Conservation (phyloP, 2,329 filamentous ascomycete genomes). For the Colletotrichum cordylinicola region DNA sequence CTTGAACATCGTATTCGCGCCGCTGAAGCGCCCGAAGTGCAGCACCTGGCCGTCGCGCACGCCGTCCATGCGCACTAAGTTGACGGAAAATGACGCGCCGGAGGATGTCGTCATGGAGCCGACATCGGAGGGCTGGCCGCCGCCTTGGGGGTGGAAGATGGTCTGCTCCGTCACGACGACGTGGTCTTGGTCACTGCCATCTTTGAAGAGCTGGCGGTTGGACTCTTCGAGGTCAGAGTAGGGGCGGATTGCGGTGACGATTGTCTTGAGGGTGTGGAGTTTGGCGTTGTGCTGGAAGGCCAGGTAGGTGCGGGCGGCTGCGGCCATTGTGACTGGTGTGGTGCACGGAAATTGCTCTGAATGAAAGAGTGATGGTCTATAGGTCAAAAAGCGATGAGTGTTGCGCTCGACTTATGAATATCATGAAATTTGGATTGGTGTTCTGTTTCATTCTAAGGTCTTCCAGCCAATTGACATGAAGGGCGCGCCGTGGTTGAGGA, state of each 20-base stretch:
- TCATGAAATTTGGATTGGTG: neutral
- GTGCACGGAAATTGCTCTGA: neutral
- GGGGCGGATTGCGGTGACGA: constrained; percentile 51
- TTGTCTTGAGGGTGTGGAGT: constrained; percentile 47
- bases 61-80: constrained; percentile 60
- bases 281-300: constrained; percentile 50
- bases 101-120: constrained; percentile 55
- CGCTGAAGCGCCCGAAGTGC: constrained; percentile 67
- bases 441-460: neutral
- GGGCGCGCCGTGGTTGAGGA: neutral
- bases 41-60: constrained; percentile 61
- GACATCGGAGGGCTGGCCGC: constrained; percentile 74
- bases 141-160: constrained; percentile 79
- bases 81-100: constrained; percentile 53
- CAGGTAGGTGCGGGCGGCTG: constrained; percentile 42
- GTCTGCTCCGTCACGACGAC: constrained; percentile 68
- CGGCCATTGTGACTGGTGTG: constrained; percentile 1
- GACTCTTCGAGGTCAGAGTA: constrained; percentile 55
- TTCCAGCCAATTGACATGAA: neutral
- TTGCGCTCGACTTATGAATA: neutral
- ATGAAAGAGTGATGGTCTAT: neutral
- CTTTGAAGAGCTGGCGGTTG: constrained; percentile 64
- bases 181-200: constrained; percentile 53
- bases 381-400: fast-evolving
- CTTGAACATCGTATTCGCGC: constrained; percentile 35